Conservation (phyloP, 1,284 basidiomycete genomes). For the Apiotrichum porosum region DNA sequence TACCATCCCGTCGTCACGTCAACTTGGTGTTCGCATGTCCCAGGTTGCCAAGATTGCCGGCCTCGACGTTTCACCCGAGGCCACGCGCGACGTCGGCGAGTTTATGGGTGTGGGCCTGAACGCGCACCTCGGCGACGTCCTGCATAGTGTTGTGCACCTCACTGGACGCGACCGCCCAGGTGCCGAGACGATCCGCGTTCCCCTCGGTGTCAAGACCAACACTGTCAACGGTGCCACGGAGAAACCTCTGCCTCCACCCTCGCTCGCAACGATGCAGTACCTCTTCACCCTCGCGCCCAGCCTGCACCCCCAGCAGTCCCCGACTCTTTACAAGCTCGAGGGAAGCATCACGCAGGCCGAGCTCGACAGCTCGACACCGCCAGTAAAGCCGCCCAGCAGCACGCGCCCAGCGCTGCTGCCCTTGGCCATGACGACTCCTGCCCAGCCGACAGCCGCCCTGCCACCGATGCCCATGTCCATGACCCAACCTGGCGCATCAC, state of each 20-base stretch:
- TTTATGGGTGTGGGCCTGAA: slow-evolving; percentile 45
- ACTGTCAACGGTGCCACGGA: not conserved
- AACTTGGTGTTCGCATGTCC: slow-evolving; percentile 30
- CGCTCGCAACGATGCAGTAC: slow-evolving; percentile 29
- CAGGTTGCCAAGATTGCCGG: slow-evolving; percentile 33
- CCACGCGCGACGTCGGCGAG: slow-evolving; percentile 35
- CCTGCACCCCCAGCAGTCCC: slow-evolving; percentile 38
- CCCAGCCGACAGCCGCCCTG: not conserved
- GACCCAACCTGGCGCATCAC: slow-evolving; percentile 5
- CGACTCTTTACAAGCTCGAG: slow-evolving; percentile 37
- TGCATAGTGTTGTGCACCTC: slow-evolving; percentile 35
- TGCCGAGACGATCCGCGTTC: slow-evolving; percentile 30
- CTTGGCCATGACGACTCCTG: not conserved
- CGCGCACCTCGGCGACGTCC: slow-evolving; percentile 35
- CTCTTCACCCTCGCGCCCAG: slow-evolving; percentile 37
- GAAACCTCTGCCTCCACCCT: slow-evolving; percentile 18
- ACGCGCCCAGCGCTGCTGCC: not conserved
- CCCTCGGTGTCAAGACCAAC: slow-evolving; percentile 12
- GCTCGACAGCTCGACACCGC: slow-evolving; percentile 13
- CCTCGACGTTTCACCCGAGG: slow-evolving; percentile 26
- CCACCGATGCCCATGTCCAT: not conserved
- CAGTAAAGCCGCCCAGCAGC: slow-evolving; percentile 2
- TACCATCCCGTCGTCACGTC: slow-evolving; percentile 33
- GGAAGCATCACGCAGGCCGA: slow-evolving; percentile 31
- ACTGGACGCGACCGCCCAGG: slow-evolving; percentile 35